A percentile compares a stretch with the other conserved stretches of the same genome.
Conservation (phyloP, 2,329 filamentous ascomycete genomes). For the Microcyclospora pomicola region DNA sequence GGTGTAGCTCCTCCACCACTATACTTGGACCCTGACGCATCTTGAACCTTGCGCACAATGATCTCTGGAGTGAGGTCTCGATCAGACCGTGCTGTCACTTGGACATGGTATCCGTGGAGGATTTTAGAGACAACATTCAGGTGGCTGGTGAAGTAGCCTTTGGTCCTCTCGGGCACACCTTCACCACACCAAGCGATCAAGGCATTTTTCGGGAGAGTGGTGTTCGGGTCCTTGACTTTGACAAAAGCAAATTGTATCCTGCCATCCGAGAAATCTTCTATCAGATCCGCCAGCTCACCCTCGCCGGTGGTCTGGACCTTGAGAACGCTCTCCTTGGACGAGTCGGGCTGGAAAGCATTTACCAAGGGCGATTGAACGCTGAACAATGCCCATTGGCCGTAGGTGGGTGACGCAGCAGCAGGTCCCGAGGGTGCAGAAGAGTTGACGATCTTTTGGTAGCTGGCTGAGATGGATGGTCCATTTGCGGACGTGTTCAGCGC, state of each 20-base stretch:
- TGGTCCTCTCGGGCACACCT: slow-evolving; percentile 94
- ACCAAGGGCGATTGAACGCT: slow-evolving; percentile 82
- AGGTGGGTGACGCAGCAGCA: slow-evolving; percentile 58
- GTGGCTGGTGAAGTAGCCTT: slow-evolving; percentile 97
- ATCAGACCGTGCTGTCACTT: slow-evolving; percentile 89
- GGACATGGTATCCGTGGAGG: slow-evolving; percentile 90
- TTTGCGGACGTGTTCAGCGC: slow-evolving; percentile 43
- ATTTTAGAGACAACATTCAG: slow-evolving; percentile 78
- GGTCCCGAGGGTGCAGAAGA: slow-evolving; percentile 42
- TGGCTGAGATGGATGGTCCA: slow-evolving; percentile 39
- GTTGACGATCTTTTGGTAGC: slow-evolving; percentile 54
- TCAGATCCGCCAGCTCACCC: slow-evolving; percentile 75
- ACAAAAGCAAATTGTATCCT: slow-evolving; percentile 94
- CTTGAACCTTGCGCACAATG: slow-evolving; percentile 85
- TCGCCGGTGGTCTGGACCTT: slow-evolving; percentile 92
- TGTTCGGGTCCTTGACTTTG: slow-evolving; percentile 93
- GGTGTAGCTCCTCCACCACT: slow-evolving; percentile 43
- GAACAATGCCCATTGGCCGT: slow-evolving; percentile 87
- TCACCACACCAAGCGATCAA: slow-evolving; percentile 95
- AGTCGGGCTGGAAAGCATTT: slow-evolving; percentile 79
- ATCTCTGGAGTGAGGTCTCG: slow-evolving; percentile 73
- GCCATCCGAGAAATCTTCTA: slow-evolving; percentile 94
- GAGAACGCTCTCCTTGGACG: slow-evolving; percentile 81
- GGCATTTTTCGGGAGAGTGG: slow-evolving; percentile 74
- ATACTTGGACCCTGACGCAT: slow-evolving; percentile 92